These are phyloP conservation scores for Penicillium pancosmium DNA, from an alignment of 495 filamentous ascomycete species.

Conservation along the genomic window DNA sequence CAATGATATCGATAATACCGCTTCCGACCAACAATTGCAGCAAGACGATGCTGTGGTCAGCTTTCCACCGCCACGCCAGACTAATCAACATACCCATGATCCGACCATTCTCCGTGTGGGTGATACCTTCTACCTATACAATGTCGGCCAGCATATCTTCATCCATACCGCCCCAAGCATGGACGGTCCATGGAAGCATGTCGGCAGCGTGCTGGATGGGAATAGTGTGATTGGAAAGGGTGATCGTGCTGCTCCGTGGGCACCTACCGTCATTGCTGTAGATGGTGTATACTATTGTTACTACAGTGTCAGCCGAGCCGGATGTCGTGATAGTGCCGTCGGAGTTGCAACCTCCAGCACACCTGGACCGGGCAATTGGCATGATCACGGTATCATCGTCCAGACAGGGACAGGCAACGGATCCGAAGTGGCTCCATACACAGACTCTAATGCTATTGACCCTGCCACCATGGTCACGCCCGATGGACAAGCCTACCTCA, in stretches of 20 bases:
- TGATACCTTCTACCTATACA: constrained; percentile 42
- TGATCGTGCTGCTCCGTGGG: constrained; percentile 50
- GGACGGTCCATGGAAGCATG: constrained; percentile 45
- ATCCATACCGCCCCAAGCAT: constrained; percentile 40
- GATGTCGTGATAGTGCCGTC: constrained; percentile 68
- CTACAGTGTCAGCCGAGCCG: constrained; percentile 71
- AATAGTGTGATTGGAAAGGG: constrained; percentile 47
- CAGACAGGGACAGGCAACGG: constrained; percentile 41
- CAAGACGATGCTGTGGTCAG: constrained; percentile 14
- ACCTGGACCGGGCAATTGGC: constrained; percentile 65
- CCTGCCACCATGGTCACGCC: constrained; percentile 55
- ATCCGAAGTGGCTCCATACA: constrained; percentile 51
- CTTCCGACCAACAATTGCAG: not conserved
- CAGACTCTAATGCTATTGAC: constrained; percentile 75
- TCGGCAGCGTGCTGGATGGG: constrained; percentile 37
- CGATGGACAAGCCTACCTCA: constrained; percentile 55
- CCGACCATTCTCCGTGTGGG: constrained; percentile 40
- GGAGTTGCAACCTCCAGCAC: constrained; percentile 67
- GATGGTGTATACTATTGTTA: constrained; percentile 68
- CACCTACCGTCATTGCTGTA: constrained; percentile 62
- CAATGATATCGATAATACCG: constrained; percentile 1
- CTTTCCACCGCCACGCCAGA: constrained; percentile 35
- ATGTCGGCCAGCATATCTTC: constrained; percentile 37
- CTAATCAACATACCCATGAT: constrained; percentile 43
- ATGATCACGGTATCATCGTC: constrained; percentile 47